Evolutionary conservation across 208 protist genomes (phyloP).

Genomic region (Trichomonas gallinae): DNA sequence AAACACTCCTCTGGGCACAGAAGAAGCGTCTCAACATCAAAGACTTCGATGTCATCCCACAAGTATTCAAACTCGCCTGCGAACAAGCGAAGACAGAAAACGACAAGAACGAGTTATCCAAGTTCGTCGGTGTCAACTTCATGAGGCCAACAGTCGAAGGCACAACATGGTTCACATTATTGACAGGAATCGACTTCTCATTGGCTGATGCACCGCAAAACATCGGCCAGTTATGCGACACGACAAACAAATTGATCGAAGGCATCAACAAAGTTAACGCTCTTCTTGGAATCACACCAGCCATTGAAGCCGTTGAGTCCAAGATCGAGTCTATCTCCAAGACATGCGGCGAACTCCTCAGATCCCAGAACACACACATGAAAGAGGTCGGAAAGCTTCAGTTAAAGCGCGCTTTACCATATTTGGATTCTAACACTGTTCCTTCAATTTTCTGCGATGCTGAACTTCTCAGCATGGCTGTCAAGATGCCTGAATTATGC

Average conservation of each 20-base stretch:
- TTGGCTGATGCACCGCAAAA: background rate
- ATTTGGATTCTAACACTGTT: background rate
- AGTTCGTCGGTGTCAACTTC: background rate
- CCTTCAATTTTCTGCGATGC: background rate
- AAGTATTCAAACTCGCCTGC: background rate
- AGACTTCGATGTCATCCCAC: background rate
- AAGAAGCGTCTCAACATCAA: background rate
- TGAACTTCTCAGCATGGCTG: background rate
- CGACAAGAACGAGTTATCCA: background rate
- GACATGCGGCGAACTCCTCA: background rate
- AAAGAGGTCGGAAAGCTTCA: background rate
- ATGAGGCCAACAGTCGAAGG: background rate
- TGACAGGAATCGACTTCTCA: background rate
- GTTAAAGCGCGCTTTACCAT: background rate
- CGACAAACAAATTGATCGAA: background rate
- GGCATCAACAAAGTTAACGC: background rate
- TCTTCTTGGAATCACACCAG: background rate
- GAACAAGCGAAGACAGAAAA: background rate
- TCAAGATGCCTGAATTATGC: background rate
- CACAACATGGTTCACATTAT: background rate
- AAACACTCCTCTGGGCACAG: background rate
- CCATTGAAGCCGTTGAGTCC: background rate
- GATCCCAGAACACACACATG: background rate
- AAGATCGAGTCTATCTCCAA: background rate
- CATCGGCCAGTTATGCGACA: background rate